phyloP scores from a whole-genome alignment of 116 monocot genomes.

The Papilionanthe hybrid region DNA sequence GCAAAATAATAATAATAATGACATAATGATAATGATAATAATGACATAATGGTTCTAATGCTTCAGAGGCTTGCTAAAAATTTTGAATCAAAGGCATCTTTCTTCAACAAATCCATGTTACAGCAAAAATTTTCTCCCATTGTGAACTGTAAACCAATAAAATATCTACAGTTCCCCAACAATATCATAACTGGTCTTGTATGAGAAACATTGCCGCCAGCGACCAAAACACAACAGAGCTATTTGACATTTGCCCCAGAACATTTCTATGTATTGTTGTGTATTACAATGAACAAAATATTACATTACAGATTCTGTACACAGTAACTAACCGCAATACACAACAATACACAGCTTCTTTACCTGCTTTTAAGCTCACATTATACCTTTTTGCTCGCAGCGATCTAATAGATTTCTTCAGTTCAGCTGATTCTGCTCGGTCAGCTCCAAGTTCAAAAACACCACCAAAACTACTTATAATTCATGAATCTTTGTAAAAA shows the following conservation, averaged over 20 bases:
- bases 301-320: background rate
- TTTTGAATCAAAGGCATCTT: background rate
- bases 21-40: too few species aligned
- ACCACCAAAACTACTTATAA: background rate
- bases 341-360: conserved; percentile 2
- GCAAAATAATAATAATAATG: too few species aligned
- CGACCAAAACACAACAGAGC: background rate
- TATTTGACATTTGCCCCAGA: background rate
- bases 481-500: background rate
- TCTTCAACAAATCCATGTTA: conserved; percentile 5
- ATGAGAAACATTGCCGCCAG: background rate
- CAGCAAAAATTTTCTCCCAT: conserved; percentile 1
- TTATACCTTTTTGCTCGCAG: background rate
- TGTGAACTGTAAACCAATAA: background rate
- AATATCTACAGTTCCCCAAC: background rate
- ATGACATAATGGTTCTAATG: too few species aligned
- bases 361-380: too few species aligned
- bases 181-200: background rate
- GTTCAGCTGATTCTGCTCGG: background rate
- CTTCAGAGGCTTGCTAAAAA: background rate
- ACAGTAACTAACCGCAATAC: background rate
- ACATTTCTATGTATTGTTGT: background rate
- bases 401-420: background rate
- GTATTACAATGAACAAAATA: background rate
- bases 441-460: background rate